A percentile compares a stretch with the other conserved stretches of the same genome.
Conservation (phyloP, 2,329 filamentous ascomycete species). For the Diaporthe sp. region DNA sequence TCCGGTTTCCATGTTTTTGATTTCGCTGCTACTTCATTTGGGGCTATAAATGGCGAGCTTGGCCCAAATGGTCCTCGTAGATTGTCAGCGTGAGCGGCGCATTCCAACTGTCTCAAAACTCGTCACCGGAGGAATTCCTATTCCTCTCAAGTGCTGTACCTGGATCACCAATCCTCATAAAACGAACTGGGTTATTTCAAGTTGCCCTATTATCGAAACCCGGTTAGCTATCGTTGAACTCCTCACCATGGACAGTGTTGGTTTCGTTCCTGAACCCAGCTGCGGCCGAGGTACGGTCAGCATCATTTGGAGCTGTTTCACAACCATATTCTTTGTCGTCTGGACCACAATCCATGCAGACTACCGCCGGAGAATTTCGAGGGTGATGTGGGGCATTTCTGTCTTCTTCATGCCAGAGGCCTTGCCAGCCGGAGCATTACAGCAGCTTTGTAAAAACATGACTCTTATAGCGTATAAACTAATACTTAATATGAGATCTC, state of each 20-base stretch:
- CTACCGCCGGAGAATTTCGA: background rate
- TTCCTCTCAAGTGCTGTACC: background rate
- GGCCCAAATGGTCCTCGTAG: background rate
- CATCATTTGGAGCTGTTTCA: background rate
- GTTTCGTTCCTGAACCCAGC: background rate
- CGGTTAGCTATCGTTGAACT: background rate
- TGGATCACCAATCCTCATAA: background rate
- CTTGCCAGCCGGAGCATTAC: background rate
- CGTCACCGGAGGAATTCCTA: background rate
- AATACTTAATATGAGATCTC: too few species aligned
- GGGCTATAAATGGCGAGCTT: background rate
- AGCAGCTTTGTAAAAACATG: background rate
- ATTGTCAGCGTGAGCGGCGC: background rate
- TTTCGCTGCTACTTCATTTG: background rate
- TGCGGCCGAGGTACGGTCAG: constrained; percentile 18
- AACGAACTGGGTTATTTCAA: too few species aligned
- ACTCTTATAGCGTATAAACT: too few species aligned
- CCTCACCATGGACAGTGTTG: background rate
- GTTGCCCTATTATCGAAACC: background rate
- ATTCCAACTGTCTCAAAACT: background rate
- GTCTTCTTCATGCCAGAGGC: background rate
- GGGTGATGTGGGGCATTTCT: background rate
- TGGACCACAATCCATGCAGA: background rate
- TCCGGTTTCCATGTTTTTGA: background rate
- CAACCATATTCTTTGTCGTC: constrained; percentile 14